Conservation (phyloP, 164 flowering plant genomes). For the Sextonia rubra region DNA sequence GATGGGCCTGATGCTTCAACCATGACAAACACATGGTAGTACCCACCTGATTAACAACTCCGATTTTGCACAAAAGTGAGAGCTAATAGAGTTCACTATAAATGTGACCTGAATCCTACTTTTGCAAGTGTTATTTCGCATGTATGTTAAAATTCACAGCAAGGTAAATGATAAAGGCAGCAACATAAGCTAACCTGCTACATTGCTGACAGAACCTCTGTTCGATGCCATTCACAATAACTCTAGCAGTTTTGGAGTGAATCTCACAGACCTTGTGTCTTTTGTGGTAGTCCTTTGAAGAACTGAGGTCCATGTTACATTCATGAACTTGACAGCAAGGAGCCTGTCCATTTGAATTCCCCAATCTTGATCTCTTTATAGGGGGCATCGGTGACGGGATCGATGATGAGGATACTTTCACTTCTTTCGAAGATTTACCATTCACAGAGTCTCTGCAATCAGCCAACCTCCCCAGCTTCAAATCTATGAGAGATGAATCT, state of each 20-base stretch:
- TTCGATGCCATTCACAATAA: conserved; percentile 66
- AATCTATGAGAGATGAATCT: conserved; percentile 49
- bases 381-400: conserved; percentile 31
- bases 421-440: conserved; percentile 20
- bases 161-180: background rate
- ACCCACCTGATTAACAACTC: too few relatives aligned
- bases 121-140: background rate
- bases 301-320: conserved; percentile 67
- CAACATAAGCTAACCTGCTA: conserved; percentile 46
- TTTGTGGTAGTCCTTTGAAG: conserved; percentile 83
- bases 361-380: conserved; percentile 34
- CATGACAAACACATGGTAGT: too few relatives aligned
- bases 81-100: background rate
- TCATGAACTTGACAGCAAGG: conserved; percentile 78
- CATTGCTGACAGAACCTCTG: conserved; percentile 89
- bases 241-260: conserved; percentile 78
- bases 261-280: conserved; percentile 81
- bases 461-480: conserved; percentile 55
- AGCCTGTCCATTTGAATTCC: conserved; percentile 29
- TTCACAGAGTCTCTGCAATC: conserved; percentile 28
- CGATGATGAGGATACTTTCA: conserved; percentile 23
- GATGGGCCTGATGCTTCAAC: too few relatives aligned
- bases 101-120: background rate
- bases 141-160: background rate
- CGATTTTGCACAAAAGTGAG: background rate